phyloP scores from a whole-genome alignment of 139 green algal species.

The Chlamydomonas applanata region DNA sequence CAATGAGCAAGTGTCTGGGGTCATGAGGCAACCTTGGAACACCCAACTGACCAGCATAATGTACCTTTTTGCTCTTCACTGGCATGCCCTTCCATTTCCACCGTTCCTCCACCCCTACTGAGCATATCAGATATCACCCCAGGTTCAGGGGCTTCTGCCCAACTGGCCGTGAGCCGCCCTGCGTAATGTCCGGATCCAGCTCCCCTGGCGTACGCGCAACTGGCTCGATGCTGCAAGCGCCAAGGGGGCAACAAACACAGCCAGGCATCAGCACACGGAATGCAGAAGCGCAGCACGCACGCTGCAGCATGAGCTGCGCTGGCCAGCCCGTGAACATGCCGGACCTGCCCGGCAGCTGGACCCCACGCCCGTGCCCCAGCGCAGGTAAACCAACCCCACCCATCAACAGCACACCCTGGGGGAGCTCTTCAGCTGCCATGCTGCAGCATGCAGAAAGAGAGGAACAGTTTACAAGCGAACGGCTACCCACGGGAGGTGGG shows the following conservation, averaged over 20 bases:
- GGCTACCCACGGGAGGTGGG: not conserved
- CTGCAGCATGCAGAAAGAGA: not conserved
- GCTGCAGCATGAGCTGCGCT: no score
- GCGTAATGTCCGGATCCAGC: not conserved
- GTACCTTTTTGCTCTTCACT: no score
- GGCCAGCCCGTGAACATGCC: no score
- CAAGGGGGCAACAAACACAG: not conserved
- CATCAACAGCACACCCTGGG: not conserved
- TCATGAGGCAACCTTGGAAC: no score
- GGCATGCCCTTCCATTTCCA: no score
- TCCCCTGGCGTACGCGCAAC: not conserved
- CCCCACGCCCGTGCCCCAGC: no score
- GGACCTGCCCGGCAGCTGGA: no score
- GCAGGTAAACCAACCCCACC: not conserved
- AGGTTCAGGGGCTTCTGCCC: not conserved
- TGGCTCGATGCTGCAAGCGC: constrained; percentile 8
- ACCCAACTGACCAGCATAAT: no score
- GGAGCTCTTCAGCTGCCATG: not conserved
- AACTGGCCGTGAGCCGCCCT: constrained; percentile 6
- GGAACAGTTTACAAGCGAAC: not conserved
- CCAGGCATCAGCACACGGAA: not conserved
- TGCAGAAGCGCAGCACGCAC: not conserved
- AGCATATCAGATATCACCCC: no score
- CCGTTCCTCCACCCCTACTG: no score
- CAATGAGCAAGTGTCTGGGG: no score